Evolutionary conservation across 805 yeast species (phyloP), one percentile per base, ranked within the genome.

Genomic region (Candida sakaeoensis): DNA sequence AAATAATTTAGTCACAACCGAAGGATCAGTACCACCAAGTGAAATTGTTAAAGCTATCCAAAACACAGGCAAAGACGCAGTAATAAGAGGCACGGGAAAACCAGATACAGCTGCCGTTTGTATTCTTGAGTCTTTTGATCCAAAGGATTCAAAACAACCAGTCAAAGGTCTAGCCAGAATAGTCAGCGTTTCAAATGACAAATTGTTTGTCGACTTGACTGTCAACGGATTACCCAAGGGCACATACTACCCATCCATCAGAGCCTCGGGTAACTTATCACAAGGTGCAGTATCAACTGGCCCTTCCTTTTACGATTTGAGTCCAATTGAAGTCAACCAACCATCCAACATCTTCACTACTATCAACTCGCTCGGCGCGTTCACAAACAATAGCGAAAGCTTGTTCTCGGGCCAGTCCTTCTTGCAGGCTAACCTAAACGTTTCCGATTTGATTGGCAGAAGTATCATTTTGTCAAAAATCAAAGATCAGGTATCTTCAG

Each of bases 61-160:
- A 57, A 54, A 54, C 2, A 79, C 82, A 2, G 96, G 97, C 1
- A 77, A 80, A 47, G 97, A 91, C 54, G 96, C 96, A 3, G 86
- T 91, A 47, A 83, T 91, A 17, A 72, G 98, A 44, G 98, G 98
- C 5, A 79, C 96, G 0, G 97, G 97, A 3, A 73, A 69, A 42
- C 82, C 95, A 13, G 82, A 90, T 57, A 75, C 85, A 14, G 95
- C 97, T 0, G 96, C 96, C 0, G 98, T 90, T 23, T 80, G 93
- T 48, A 90, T 90, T 35, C 62, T 90, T 41, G 98, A 91, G 57
- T 74, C 84, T 14, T 84, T 82, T 51, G 77, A 69, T 36, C 63
- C 65, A 2, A 63, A 61, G 19, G 76, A 74, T 47, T 45, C 42
- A 16, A 56, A 57, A 10, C 68, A 70, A 28, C 85, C 90, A 0